Base-by-base conservation (phyloP, 2,329 filamentous ascomycete genomes). In the Lecanicillium sp. region DNA sequence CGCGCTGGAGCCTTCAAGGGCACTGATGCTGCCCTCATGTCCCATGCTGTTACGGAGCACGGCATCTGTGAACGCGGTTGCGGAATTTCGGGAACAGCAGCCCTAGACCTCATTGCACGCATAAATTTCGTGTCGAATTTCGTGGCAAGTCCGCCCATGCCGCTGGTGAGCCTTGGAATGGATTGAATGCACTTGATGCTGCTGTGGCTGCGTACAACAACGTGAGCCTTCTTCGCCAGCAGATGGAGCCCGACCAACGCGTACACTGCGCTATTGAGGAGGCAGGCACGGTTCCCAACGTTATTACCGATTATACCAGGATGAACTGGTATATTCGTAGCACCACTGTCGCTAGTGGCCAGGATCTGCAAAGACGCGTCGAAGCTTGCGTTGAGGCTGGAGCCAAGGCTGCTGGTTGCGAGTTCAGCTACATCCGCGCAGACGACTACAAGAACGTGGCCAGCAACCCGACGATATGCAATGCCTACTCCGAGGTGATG, bases 381-480 rank as follows among this genome's bases (percentile, higher is more conserved):
- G n/a, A 54, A 50, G 47, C 50, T 1, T 62, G 58, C 35, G 49
- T 59, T 17, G 46, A 50, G 12, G 52, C 51, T 4, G 54, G 45
- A 4, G 55, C 51, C 7, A 22, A 46, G 2, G 54, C 55, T 4
- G 49, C 54, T 5, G 58, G 55, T 2, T 65, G 60, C 39, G 53
- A 52, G 2, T 30, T 61, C 11, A 55, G 58, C 20, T 61, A 25
- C 11, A 25, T 25, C 11, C 22, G 37, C 10, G 20, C 37, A 10
- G 31, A 39, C 10, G 30, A 33, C 10, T 39, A 39, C 20, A 29
- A 34, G 4, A 33, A 39, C 22, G 37, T 39, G n/a, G 25, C 33
- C 37, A 53, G 55, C 2, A 71, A 69, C 36, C 53, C 59, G n/a
- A 58, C 60, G 0, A 48, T 70, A 0, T 66, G 65, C 42, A 53